Evolutionary conservation across 148 eudicot genomes (phyloP), one percentile per base, ranked within the genome.

Genomic region (Cornus suecica): DNA sequence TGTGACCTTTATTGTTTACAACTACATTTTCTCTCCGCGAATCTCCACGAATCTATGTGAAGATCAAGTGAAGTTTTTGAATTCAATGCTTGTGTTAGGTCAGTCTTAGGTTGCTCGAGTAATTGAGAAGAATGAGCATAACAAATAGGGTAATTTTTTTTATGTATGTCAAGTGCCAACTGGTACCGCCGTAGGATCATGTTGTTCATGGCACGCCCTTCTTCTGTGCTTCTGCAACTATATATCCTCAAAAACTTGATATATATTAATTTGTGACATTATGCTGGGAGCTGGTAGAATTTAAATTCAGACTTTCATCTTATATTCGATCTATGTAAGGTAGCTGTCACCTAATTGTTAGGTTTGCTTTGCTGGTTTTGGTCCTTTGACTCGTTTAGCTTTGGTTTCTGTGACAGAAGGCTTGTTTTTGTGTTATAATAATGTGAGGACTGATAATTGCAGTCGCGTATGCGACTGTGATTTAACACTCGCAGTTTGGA

Each of bases 311-410:
- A 73, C 25, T 32, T 56, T 31, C 1, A 26, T 29, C 1, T 60
- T 20, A 72, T 20, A 1, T 66, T 27, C 37, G 70, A 73, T 32
- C 54, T 11, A 10, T 48, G 10, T 25, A 73, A 10, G 29, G 10
- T 25, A 73, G 67, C 54, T 73, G 68, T 32, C 76, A 14, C 58
- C 42, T 37, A 1, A 37, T 37, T 6, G 7, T 37, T 37, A 23
- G n/a, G 45, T 37, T 75, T 30, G 28, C 5, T 37, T 75, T 30
- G 28, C 5, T 77, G 37, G 69, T 28, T 65, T 68, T 62, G 15
- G 31, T 18, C 32, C 54, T 48, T 26, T 51, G 15, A 7, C 37
- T 18, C 32, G 41, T 48, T 26, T 51, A 48, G 20, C 37, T 70
- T 66, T 45, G 56, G 64, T 25, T 34, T 61, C 30, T 62, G 23